phyloP scores from a whole-genome alignment of 2,329 filamentous ascomycete genomes.

The Pseudopyrenochaeta lycopersici region DNA sequence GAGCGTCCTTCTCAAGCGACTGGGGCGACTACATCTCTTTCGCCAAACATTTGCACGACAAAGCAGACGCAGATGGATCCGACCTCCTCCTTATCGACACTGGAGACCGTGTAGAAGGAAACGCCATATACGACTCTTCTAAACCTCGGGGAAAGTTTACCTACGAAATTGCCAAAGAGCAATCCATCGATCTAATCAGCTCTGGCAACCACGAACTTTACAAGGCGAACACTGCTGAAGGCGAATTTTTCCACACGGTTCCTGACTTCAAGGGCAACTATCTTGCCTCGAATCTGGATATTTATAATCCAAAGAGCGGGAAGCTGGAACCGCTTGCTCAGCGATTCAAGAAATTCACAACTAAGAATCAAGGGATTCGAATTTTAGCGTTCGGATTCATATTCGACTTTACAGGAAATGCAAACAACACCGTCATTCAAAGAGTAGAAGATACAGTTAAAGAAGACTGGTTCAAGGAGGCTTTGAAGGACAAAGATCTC shows the following conservation, averaged over 20 bases:
- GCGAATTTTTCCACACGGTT: constrained; percentile 81
- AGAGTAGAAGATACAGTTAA: constrained; percentile 81
- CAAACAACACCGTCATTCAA: constrained; percentile 88
- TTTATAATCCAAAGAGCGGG: constrained; percentile 76
- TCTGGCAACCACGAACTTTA: constrained; percentile 97
- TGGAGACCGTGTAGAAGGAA: constrained; percentile 91
- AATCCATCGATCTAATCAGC: constrained; percentile 83
- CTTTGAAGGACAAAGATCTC: constrained; percentile 78
- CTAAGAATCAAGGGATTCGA: constrained; percentile 84
- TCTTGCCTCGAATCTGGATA: constrained; percentile 91
- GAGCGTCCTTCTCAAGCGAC: constrained; percentile 90
- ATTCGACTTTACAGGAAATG: constrained; percentile 91
- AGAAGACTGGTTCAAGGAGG: constrained; percentile 87
- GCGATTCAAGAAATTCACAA: constrained; percentile 88
- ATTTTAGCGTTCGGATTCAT: constrained; percentile 93
- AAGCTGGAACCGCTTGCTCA: constrained; percentile 78
- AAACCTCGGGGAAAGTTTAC: constrained; percentile 87
- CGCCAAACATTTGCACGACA: constrained; percentile 79
- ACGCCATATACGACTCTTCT: constrained; percentile 92
- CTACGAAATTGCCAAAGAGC: constrained; percentile 84
- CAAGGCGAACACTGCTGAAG: constrained; percentile 76
- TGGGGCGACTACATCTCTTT: constrained; percentile 99
- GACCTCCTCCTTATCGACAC: constrained; percentile 96
- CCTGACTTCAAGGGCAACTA: constrained; percentile 84
- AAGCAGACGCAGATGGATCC: constrained; percentile 78